phyloP scores from a whole-genome alignment of 352 stramenopile species.

The Phytophthora citrophthora region DNA sequence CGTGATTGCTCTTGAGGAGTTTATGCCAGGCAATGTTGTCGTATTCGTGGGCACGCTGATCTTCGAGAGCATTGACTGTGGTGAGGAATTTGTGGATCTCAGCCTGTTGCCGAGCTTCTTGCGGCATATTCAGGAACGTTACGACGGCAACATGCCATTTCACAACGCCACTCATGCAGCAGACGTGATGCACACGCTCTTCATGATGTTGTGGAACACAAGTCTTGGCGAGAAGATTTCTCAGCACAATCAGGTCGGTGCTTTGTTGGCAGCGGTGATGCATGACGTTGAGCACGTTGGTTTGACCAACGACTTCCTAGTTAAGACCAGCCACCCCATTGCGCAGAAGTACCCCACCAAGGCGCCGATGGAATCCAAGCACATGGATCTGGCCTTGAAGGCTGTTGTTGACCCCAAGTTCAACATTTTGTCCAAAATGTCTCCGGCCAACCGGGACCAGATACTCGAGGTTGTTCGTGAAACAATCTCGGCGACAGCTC shows the following conservation, averaged over 20 bases:
- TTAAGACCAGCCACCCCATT: conserved; percentile 77
- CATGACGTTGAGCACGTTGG: conserved; percentile 85
- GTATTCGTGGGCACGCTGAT: conserved; percentile 78
- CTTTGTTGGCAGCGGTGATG: conserved; percentile 78
- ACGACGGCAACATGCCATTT: conserved; percentile 74
- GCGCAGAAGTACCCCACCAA: conserved; percentile 59
- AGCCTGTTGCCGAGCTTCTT: conserved; percentile 56
- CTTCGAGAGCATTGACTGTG: conserved; percentile 67
- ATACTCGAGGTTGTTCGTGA: conserved; percentile 65
- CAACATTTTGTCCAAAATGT: conserved; percentile 65
- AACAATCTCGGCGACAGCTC: conserved; percentile 74
- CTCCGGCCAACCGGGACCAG: conserved; percentile 49
- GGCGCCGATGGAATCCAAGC: conserved; percentile 83
- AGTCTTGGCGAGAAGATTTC: conserved; percentile 56
- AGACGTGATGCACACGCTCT: conserved; percentile 83
- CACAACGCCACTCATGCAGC: conserved; percentile 85
- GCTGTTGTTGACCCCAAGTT: conserved; percentile 56
- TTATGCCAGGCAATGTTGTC: conserved; percentile 65
- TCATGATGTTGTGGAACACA: conserved; percentile 71
- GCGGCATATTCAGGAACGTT: conserved; percentile 67
- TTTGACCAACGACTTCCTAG: conserved; percentile 81
- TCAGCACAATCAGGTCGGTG: conserved; percentile 72
- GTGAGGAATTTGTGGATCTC: conserved; percentile 62
- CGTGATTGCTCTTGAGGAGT: conserved; percentile 72
- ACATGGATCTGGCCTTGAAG: conserved; percentile 63